Evolutionary conservation across 768 basidiomycete species (phyloP), one percentile per base, ranked within the genome.

Genomic region (Pulveroboletus sp.): DNA sequence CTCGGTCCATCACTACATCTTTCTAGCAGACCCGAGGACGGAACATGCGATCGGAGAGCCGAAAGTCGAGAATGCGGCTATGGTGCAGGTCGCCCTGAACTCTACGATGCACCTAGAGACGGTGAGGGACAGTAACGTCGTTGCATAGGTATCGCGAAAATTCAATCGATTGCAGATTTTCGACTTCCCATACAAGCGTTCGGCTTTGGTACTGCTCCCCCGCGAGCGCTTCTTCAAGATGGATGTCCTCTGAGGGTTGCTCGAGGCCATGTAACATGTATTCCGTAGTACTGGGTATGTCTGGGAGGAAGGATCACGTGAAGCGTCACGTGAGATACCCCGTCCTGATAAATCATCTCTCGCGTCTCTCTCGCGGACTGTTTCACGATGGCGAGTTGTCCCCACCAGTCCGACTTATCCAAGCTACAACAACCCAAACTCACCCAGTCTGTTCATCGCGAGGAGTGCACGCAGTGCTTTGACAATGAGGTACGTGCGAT

Each of bases 381-480:
- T 24, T 36, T 6, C 30, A 56, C 54, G 39, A 65, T 65, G 66
- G 39, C 55, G 18, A 50, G 58, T 48, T 87, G 86, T 67, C 57
- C 73, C 8, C 87, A 89, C 71, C 65, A 79, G 40, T 63, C 61
- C 24, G 68, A 76, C 21, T 65, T 89, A 18, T 63, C 72, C 41
- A 69, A 59, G 11, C 70, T 91, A 0, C 66, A 73, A 32, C 73
- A 73, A 0, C 89, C 90, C 0, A 77, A 69, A 42, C 70, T 85
- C 0, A 83, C 80, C 5, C 85, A 92, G 54, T 78, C 79, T 0
- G 89, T 93, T 0, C 84, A 93, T 58, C 73, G 93, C 8, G 92
- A 96, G 69, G 94, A 98, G 68, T 99, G 95, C 63, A 96, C 94
- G 0, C 93, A 94, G 51, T 99, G 95, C 63, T 99, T 97, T 65